A percentile compares a stretch with the other conserved stretches of the same genome.
Conservation (phyloP, 768 basidiomycete genomes). For the Chalciporus pseudorubinellus region DNA sequence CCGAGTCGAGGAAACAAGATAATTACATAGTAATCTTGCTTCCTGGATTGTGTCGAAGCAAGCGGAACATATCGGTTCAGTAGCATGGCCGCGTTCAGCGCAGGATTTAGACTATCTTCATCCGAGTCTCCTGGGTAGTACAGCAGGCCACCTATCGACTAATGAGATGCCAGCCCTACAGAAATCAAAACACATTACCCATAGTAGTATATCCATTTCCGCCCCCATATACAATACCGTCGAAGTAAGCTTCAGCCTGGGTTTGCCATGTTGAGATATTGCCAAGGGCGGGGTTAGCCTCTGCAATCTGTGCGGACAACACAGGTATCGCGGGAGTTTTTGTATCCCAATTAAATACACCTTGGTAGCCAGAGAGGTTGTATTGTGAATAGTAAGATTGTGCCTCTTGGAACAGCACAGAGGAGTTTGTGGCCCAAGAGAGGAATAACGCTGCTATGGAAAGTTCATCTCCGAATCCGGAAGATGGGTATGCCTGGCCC, state of each 20-base stretch:
- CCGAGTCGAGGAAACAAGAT: not conserved
- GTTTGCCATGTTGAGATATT: conserved; percentile 66
- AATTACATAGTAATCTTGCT: conserved; percentile 57
- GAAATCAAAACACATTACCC: conserved; percentile 40
- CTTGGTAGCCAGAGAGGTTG: conserved; percentile 47
- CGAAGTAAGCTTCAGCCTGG: conserved; percentile 75
- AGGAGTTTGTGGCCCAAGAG: conserved; percentile 64
- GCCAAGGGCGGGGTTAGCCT: conserved; percentile 51
- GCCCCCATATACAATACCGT: conserved; percentile 58
- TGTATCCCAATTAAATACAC: conserved; percentile 87
- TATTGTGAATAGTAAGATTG: conserved; percentile 58
- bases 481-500: conserved; percentile 65
- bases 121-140: conserved; percentile 86
- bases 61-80: conserved; percentile 73
- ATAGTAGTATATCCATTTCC: conserved; percentile 56
- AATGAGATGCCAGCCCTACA: not conserved
- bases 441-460: conserved; percentile 75
- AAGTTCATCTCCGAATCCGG: conserved; percentile 71
- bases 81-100: conserved; percentile 85
- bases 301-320: conserved; percentile 70
- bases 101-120: conserved; percentile 76
- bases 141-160: conserved; percentile 64
- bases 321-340: conserved; percentile 75
- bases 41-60: conserved; percentile 59
- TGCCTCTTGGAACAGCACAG: conserved; percentile 60